Conservation (phyloP, 2,329 filamentous ascomycete genomes). For the Ascochyta koolunga region DNA sequence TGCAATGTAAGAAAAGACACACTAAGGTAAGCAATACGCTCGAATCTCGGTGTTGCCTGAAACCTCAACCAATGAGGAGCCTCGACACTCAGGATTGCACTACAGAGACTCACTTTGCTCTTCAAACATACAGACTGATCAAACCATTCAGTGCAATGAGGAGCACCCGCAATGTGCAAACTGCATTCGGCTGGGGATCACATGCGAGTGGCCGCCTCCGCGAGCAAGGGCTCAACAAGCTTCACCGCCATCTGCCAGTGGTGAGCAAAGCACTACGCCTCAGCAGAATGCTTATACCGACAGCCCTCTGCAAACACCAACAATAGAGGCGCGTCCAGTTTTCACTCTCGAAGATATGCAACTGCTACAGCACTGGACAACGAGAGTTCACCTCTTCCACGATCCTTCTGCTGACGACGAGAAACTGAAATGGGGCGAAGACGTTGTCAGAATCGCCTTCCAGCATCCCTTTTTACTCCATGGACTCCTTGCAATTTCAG, state of each 20-base stretch:
- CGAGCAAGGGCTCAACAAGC: not conserved
- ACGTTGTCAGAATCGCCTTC: constrained; percentile 32
- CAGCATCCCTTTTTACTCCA: constrained; percentile 38
- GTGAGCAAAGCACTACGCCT: not conserved
- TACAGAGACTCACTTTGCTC: too few relatives aligned
- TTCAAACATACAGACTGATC: not conserved
- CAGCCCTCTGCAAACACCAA: constrained; percentile 23
- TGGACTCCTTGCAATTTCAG: constrained; percentile 38
- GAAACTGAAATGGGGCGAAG: constrained; percentile 26
- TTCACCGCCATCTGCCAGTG: not conserved
- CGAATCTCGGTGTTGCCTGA: not conserved
- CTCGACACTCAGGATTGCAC: too few relatives aligned
- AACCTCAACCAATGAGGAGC: not conserved
- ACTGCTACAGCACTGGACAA: constrained; percentile 39
- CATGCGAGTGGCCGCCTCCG: constrained; percentile 34
- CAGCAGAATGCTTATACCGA: constrained; percentile 17
- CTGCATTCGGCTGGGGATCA: constrained; percentile 37
- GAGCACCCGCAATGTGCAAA: constrained; percentile 38
- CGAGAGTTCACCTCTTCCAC: constrained; percentile 26
- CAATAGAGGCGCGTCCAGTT: not conserved
- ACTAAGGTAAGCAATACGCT: constrained; percentile 32
- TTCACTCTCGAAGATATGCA: constrained; percentile 29
- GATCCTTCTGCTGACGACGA: constrained; percentile 18
- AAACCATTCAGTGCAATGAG: constrained; percentile 35
- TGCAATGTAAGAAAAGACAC: constrained; percentile 42